These are phyloP conservation scores for Saccharomycopsis fermentans DNA, from an alignment of 805 yeast species.

Conservation along the genomic window DNA sequence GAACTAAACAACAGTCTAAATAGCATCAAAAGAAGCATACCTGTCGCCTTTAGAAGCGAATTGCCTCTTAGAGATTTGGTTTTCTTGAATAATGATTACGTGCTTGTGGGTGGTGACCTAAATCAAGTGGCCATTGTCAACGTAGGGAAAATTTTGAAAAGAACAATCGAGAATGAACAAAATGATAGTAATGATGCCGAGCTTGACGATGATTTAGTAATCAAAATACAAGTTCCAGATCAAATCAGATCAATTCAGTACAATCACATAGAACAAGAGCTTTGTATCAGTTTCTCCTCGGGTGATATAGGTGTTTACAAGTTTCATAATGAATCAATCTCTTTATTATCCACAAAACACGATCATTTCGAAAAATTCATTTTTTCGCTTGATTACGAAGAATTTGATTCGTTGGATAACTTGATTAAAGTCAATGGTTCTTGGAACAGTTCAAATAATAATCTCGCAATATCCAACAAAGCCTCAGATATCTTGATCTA, in stretches of 20 bases:
- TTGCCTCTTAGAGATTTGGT: slow-evolving; percentile 13
- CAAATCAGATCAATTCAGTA: slow-evolving; percentile 49
- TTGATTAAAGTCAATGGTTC: slow-evolving; percentile 31
- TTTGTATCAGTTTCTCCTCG: slow-evolving; percentile 48
- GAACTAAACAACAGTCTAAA: not conserved
- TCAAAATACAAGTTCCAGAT: slow-evolving; percentile 35
- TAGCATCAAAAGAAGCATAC: not conserved
- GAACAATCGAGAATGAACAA: not conserved
- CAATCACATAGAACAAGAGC: slow-evolving; percentile 43
- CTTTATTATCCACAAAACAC: not conserved
- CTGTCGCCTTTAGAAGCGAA: slow-evolving; percentile 10
- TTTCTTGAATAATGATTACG: slow-evolving; percentile 14
- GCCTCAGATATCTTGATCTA: slow-evolving; percentile 38
- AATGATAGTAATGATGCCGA: not conserved
- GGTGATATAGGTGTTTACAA: slow-evolving; percentile 51
- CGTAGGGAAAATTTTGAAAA: not conserved
- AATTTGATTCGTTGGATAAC: slow-evolving; percentile 25
- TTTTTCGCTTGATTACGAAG: not conserved
- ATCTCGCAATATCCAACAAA: slow-evolving; percentile 55
- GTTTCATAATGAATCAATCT: not conserved
- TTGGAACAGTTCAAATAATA: slow-evolving; percentile 40
- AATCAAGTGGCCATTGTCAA: slow-evolving; percentile 39
- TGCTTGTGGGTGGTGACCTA: slow-evolving; percentile 60
- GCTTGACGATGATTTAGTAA: slow-evolving; percentile 15
- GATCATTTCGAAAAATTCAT: not conserved